Base-by-base conservation (phyloP, 495 filamentous ascomycete species). In the Tuber calosporum region DNA sequence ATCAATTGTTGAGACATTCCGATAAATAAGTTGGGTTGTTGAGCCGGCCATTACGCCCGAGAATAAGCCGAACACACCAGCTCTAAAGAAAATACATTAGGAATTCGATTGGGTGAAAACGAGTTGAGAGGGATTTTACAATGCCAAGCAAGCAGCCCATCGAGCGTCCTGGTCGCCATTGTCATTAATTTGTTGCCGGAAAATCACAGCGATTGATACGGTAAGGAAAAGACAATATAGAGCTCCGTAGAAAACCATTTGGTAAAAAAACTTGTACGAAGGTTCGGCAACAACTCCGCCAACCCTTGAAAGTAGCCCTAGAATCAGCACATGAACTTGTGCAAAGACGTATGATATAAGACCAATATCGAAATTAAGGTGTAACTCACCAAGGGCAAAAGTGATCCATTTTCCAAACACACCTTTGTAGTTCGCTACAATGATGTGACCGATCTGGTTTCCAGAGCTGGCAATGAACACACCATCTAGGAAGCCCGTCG, bases 351-450 rank as follows among this genome's bases (percentile, higher is more conserved):
- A 42, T 39, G 11, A 13, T 30, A 42, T 39, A 15, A 13, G 0
- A 62, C 7, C 53, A 34, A 19, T 62, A 62, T 43, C 40, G 37
- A 58, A 66, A 72, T 39, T 4, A 22, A 20, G n/a, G 20, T 37
- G 37, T 45, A 30, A 82, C 84, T 75, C 84, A 90, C 90, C 94
- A 97, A 1, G 94, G 94, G 82, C 94, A 97, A 78, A 92, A 97
- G 81, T 97, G 94, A 77, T 97, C 94, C 91, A 97, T 94, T 78
- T 92, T 94, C 41, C 85, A 84, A 40, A 94, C 89, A 82, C 94
- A 97, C 42, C 93, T 85, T 67, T 88, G 88, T 19, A 93, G 83
- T 78, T 95, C 91, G 62, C 89, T 89, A 81, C 90, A 94, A 82
- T 97, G 94, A 77, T 96, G 93, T 3, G 90, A 86, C 39, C 94